Percentiles rank a stretch among this genome's conserved stretches.
Conservation (phyloP, 768 basidiomycete genomes). For the Kwoniella newhampshirensis region DNA sequence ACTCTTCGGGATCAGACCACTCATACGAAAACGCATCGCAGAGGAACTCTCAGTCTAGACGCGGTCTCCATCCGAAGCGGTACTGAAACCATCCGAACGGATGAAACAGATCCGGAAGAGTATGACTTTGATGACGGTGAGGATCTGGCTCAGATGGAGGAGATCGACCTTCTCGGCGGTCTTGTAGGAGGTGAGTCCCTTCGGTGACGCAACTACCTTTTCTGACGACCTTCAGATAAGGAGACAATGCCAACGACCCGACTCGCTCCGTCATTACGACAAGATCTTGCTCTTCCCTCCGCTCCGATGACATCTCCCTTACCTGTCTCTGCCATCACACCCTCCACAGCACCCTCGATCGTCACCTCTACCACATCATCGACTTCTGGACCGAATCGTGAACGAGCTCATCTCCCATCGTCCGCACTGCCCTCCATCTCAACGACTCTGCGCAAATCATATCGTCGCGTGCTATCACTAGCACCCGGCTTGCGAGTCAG, state of each 20-base stretch:
- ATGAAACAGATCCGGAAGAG: conserved; percentile 44
- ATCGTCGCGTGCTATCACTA: conserved; percentile 72
- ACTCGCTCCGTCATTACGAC: conserved; percentile 67
- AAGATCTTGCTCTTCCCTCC: conserved; percentile 66
- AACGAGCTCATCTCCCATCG: conserved; percentile 23
- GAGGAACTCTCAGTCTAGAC: conserved; percentile 16
- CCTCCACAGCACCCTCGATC: conserved; percentile 50
- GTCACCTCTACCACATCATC: conserved; percentile 60
- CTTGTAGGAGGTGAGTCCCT: conserved; percentile 62
- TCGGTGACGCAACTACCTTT: not conserved
- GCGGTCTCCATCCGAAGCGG: conserved; percentile 27
- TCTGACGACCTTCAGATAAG: conserved; percentile 11
- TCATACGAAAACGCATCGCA: conserved; percentile 19
- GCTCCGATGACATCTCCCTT: conserved; percentile 52
- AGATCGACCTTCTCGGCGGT: conserved; percentile 63
- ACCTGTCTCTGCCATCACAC: conserved; percentile 32
- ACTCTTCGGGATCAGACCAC: conserved; percentile 68
- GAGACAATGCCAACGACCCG: conserved; percentile 65
- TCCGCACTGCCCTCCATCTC: conserved; percentile 55
- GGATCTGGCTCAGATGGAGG: conserved; percentile 61
- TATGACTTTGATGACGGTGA: conserved; percentile 46
- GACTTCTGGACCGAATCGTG: conserved; percentile 52
- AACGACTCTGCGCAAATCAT: conserved; percentile 75
- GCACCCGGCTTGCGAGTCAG: conserved; percentile 83
- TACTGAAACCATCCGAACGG: conserved; percentile 34